phyloP scores from a whole-genome alignment of 208 protist genomes.

The Porcisia deanei region DNA sequence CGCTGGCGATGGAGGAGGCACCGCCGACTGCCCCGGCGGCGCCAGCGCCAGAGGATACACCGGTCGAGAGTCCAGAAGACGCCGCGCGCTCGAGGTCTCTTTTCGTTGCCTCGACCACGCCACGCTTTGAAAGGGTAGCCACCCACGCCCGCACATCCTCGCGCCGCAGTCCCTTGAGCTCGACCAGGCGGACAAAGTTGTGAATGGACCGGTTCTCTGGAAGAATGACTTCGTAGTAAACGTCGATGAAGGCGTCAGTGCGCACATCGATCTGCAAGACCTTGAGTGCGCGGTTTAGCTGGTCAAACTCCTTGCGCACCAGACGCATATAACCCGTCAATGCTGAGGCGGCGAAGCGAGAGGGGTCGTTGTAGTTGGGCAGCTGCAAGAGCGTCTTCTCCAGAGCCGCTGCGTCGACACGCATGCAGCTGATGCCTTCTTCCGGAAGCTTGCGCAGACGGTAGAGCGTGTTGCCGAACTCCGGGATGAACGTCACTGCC shows the following conservation, averaged over 20 bases:
- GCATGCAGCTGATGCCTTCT: constrained; percentile 66
- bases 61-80: constrained; percentile 40
- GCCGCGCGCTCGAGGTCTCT: constrained; percentile 58
- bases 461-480: constrained; percentile 75
- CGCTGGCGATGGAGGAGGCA: constrained; percentile 1
- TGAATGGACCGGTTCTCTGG: constrained; percentile 87
- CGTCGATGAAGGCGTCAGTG: constrained; percentile 76
- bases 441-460: constrained; percentile 53
- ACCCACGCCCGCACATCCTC: constrained; percentile 84
- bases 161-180: constrained; percentile 80
- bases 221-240: constrained; percentile 83
- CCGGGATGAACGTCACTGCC: constrained; percentile 65
- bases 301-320: constrained; percentile 82
- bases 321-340: constrained; percentile 77
- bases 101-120: constrained; percentile 87
- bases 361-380: constrained; percentile 87
- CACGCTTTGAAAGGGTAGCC: constrained; percentile 74
- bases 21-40: constrained; percentile 5
- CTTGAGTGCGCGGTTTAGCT: constrained; percentile 81
- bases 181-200: constrained; percentile 85
- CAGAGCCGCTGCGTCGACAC: constrained; percentile 74
- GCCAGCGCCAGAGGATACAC: constrained; percentile 13
- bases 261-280: constrained; percentile 81
- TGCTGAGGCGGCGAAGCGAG: constrained; percentile 49
- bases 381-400: constrained; percentile 82